phyloP scores from a whole-genome alignment of 768 basidiomycete genomes.

The Pleurotus tuoliensis region DNA sequence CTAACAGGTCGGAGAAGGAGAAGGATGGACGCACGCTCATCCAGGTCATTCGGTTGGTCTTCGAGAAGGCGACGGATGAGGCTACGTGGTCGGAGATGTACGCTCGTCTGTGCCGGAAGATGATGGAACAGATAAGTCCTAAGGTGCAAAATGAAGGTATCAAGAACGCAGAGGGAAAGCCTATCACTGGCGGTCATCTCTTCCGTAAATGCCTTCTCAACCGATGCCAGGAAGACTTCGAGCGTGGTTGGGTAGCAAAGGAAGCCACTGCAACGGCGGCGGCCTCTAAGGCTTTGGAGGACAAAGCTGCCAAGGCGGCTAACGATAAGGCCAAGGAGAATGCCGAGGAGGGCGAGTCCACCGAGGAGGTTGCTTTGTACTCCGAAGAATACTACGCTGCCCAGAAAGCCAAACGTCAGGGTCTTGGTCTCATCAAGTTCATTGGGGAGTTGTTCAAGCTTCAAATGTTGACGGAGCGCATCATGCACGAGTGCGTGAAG shows the following conservation, averaged over 20 bases:
- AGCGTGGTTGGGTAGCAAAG: constrained; percentile 90
- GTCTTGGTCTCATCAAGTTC: constrained; percentile 95
- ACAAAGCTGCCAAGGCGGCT: constrained; percentile 71
- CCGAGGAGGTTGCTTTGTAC: constrained; percentile 73
- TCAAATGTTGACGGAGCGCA: constrained; percentile 96
- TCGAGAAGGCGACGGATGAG: constrained; percentile 97
- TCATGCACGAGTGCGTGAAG: constrained; percentile 99
- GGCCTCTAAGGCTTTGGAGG: constrained; percentile 78
- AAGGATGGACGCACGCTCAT: constrained; percentile 92
- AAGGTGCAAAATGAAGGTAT: constrained; percentile 89
- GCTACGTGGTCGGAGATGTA: constrained; percentile 98
- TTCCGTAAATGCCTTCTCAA: constrained; percentile 98
- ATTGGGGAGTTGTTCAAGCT: constrained; percentile 98
- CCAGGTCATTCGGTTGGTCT: constrained; percentile 93
- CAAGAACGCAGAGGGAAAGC: constrained; percentile 75
- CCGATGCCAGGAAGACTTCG: constrained; percentile 97
- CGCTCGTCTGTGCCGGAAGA: constrained; percentile 88
- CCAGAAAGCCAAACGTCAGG: constrained; percentile 95
- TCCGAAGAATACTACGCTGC: constrained; percentile 96
- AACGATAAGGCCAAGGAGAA: constrained; percentile 42
- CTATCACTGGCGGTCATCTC: constrained; percentile 88
- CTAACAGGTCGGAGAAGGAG: constrained; percentile 90
- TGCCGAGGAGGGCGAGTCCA: constrained; percentile 28
- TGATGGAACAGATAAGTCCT: constrained; percentile 90
- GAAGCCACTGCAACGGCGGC: constrained; percentile 86